Evolutionary conservation across 148 eudicot species (phyloP).

Genomic region (Chenopodium suecicum): DNA sequence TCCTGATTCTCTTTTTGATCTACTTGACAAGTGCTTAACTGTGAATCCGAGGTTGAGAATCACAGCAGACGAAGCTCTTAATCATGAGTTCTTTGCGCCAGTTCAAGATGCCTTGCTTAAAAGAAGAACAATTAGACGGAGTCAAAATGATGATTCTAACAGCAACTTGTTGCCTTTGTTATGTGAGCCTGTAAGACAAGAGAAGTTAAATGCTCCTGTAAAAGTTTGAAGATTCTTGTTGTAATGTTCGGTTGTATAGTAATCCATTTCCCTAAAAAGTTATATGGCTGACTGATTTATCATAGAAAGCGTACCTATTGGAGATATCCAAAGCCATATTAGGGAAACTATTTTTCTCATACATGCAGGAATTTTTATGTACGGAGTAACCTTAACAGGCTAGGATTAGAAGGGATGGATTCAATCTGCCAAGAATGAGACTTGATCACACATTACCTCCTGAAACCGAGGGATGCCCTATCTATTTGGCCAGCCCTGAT

Average conservation of each 20-base stretch:
- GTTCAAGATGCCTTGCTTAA: conserved; percentile 48
- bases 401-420: neutral
- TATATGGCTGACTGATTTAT: neutral
- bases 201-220: conserved; percentile 19
- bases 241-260: conserved; percentile 2
- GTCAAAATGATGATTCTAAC: conserved; percentile 24
- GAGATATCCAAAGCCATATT: neutral
- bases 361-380: neutral
- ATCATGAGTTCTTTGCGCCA: conserved; percentile 70
- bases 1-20: conserved; percentile 75
- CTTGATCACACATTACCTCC: too few relatives aligned
- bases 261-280: neutral
- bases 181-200: conserved; percentile 13
- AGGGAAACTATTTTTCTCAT: neutral
- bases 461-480: too few relatives aligned
- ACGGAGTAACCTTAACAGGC: neutral
- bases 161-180: conserved; percentile 10
- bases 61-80: conserved; percentile 83
- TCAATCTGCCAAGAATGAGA: neutral
- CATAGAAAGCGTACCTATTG: neutral
- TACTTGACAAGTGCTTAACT: conserved; percentile 88
- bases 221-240: conserved; percentile 1
- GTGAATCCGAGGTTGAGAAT: conserved; percentile 88
- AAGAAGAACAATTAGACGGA: conserved; percentile 42
- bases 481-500: too few relatives aligned